Base-by-base conservation (phyloP, 2,329 filamentous ascomycete species). In the Paecilomyces sp. region DNA sequence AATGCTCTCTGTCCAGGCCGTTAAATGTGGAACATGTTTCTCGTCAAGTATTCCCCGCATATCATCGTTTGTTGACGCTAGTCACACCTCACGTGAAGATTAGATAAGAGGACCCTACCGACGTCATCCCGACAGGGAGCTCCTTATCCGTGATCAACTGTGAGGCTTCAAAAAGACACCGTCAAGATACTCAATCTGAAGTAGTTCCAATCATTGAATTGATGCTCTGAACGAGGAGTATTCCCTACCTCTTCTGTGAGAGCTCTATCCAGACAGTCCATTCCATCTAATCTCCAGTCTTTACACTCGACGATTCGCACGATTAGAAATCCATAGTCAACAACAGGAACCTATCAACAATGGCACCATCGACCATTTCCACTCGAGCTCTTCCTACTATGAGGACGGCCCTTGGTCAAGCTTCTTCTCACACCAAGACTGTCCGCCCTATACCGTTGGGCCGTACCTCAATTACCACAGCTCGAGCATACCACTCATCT, bases 11-110 rank as follows among this genome's bases (percentile, higher is more conserved):
- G 22, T 2, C 2, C 22, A 22, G 22, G 22, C 22, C 22, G 30
- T 31, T 31, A 31, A 31, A 31, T 31, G 36, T 15, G 36, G 22
- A 22, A 22, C 22, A 22, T 22, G 22, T 22, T 22, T 22, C 22
- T 22, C 22, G 22, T 22, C 22, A 22, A 22, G 22, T 22, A 22
- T 22, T 22, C 22, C 22, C 22, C 22, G 22, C 22, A 22, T 22
- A 22, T 22, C 22, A 22, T 22, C 22, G 22, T 22, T 22, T 22
- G 22, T 22, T 22, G 22, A 22, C 22, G 22, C 3, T 12, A 24
- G 22, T 28, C 7, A 22, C 30, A 33, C 31, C 30, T 57, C 60
- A 61, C 55, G 60, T 61, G 60, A 54, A 57, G 60, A 61, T 59
- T 57, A 61, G 60, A 61, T 61, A 61, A 60, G 50, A 53, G n/a